A percentile compares a stretch with the other conserved stretches of the same genome.
phyloP scores from a whole-genome alignment of 768 basidiomycete genomes.

The Suillus subaureus region DNA sequence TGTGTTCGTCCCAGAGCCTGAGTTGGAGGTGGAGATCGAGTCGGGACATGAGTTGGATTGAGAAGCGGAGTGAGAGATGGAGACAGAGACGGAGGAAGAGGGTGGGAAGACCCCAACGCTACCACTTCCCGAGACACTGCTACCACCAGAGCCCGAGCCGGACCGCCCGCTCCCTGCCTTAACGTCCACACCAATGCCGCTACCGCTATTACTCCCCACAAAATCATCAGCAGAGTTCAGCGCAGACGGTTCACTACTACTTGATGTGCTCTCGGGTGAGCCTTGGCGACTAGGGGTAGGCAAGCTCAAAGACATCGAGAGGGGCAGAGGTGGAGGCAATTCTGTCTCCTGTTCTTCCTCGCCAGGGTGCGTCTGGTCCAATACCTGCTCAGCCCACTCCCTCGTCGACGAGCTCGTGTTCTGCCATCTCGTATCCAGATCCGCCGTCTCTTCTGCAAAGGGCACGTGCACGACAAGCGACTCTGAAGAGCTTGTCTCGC shows the following conservation, averaged over 20 bases:
- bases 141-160: slow-evolving; percentile 5
- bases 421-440: slow-evolving; percentile 22
- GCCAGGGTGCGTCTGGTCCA: slow-evolving; percentile 30
- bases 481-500: slow-evolving; percentile 21
- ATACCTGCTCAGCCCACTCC: slow-evolving; percentile 49
- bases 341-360: slow-evolving; percentile 10
- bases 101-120: slow-evolving; percentile 14
- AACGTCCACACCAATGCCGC: slow-evolving; percentile 15
- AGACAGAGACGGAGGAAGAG: slow-evolving; percentile 20
- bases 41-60: slow-evolving; percentile 20
- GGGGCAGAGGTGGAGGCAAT: slow-evolving; percentile 8
- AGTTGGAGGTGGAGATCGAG: slow-evolving; percentile 27
- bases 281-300: slow-evolving; percentile 19
- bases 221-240: slow-evolving; percentile 29
- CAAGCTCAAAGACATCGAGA: slow-evolving; percentile 11
- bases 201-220: slow-evolving; percentile 13
- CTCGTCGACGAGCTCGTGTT: slow-evolving; percentile 35
- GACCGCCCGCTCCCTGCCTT: slow-evolving; percentile 10
- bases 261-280: slow-evolving; percentile 29
- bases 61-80: slow-evolving; percentile 17
- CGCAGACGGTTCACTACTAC: slow-evolving; percentile 26
- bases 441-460: slow-evolving; percentile 17
- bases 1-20: slow-evolving; percentile 21
- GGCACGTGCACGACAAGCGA: slow-evolving; percentile 35
- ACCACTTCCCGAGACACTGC: slow-evolving; percentile 13